Percentiles rank a stretch among this genome's conserved stretches.
Evolutionary conservation across 2,329 filamentous ascomycete species (phyloP).

Genomic region (Fusarium nematophilum): DNA sequence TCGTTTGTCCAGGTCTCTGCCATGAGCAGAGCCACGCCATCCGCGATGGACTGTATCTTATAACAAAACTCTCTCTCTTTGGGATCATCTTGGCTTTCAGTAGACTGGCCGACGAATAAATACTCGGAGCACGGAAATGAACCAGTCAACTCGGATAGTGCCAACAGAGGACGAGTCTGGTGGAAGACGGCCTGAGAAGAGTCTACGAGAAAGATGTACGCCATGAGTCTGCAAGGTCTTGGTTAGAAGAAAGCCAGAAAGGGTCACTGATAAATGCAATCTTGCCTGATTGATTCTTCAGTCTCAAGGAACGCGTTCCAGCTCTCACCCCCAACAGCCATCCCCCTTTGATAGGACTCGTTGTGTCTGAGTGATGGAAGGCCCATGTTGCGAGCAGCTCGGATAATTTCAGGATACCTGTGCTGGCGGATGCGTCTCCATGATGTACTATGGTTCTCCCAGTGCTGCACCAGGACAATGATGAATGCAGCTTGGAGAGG

Average conservation of each 20-base stretch:
- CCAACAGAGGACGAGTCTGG: not conserved
- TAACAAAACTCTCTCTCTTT: too few species aligned
- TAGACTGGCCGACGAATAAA: not conserved
- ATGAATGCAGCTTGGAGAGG: constrained; percentile 1
- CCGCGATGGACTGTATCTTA: too few species aligned
- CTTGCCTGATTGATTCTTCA: not conserved
- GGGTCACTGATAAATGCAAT: not conserved
- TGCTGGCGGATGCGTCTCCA: not conserved
- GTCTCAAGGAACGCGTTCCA: not conserved
- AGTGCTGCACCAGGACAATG: not conserved
- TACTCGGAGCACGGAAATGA: not conserved
- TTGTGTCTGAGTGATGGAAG: too few species aligned
- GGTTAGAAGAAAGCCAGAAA: not conserved
- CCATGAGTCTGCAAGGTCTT: not conserved
- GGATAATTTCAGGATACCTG: not conserved
- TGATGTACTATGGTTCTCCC: not conserved
- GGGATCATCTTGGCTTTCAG: not conserved
- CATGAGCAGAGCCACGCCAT: too few species aligned
- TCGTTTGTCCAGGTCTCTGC: too few species aligned
- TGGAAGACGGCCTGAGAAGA: constrained; percentile 3
- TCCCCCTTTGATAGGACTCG: too few species aligned
- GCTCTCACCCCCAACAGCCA: too few species aligned
- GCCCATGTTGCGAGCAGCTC: not conserved
- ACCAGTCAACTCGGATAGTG: not conserved
- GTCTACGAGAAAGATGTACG: constrained; percentile 6